Evolutionary conservation across 75 land plant species (phyloP).

Genomic region (Pinus albicaulis): DNA sequence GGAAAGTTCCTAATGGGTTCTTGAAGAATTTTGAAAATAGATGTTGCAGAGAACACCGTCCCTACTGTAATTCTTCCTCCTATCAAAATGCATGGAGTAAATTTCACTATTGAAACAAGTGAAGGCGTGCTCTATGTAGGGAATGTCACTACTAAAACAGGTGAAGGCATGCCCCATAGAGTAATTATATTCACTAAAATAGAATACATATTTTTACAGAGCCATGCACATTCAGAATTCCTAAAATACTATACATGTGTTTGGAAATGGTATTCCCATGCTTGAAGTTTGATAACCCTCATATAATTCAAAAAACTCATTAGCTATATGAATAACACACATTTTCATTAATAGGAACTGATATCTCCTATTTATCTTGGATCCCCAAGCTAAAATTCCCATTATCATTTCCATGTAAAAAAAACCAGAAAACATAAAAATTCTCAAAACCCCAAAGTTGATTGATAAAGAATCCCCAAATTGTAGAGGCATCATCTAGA

Average conservation of each 20-base stretch:
- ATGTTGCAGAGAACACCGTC: slow-evolving; percentile 87
- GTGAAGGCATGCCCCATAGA: too few relatives aligned
- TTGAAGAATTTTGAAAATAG: slow-evolving; percentile 83
- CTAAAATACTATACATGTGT: slow-evolving; percentile 49
- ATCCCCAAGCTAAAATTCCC: too few relatives aligned
- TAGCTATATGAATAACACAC: slow-evolving; percentile 83
- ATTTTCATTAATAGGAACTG: too few relatives aligned
- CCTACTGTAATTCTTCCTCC: slow-evolving; percentile 54
- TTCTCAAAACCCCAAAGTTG: too few relatives aligned
- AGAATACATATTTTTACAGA: too few relatives aligned
- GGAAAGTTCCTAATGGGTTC: slow-evolving; percentile 92
- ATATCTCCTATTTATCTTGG: too few relatives aligned
- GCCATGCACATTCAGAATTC: slow-evolving; percentile 55
- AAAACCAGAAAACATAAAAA: too few relatives aligned
- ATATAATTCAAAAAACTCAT: slow-evolving; percentile 84
- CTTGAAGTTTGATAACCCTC: slow-evolving; percentile 95
- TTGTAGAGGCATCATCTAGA: too few relatives aligned
- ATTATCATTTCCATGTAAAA: too few relatives aligned
- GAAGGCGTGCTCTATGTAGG: slow-evolving; percentile 64
- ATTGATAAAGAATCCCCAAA: too few relatives aligned
- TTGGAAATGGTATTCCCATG: slow-evolving; percentile 87
- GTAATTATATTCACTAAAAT: too few relatives aligned
- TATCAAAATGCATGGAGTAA: slow-evolving; percentile 50
- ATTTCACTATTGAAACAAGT: slow-evolving; percentile 61
- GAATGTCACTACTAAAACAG: slow-evolving; percentile 55